Conservation (phyloP, 2,329 filamentous ascomycete genomes). For the Arthrinium puccinioides region DNA sequence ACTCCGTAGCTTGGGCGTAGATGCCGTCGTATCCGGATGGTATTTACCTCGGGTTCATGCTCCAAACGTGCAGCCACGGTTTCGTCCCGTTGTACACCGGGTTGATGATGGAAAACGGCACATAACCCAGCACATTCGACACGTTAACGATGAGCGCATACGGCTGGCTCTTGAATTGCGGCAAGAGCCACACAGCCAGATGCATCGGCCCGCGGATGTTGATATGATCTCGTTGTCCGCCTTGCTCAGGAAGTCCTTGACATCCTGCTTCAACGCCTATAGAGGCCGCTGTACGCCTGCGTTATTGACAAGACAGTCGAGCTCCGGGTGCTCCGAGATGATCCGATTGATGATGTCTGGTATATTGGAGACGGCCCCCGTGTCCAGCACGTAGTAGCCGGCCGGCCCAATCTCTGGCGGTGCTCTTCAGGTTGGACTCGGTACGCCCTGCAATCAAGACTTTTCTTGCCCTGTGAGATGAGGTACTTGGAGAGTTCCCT, state of each 20-base stretch:
- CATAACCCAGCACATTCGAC: constrained; percentile 43
- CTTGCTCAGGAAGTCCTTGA: constrained; percentile 35
- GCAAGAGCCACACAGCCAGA: constrained; percentile 38
- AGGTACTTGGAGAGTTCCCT: constrained; percentile 39
- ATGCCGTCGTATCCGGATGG: background rate
- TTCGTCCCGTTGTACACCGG: constrained; percentile 55
- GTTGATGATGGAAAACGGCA: constrained; percentile 45
- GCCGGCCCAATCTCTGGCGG: constrained; percentile 36
- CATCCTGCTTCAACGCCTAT: constrained; percentile 29
- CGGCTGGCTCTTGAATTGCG: constrained; percentile 37
- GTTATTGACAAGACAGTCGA: constrained; percentile 54
- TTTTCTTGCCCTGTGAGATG: constrained; percentile 35
- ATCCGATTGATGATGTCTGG: constrained; percentile 35
- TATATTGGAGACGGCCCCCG: constrained; percentile 34
- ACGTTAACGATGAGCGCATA: constrained; percentile 44
- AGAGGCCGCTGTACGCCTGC: constrained; percentile 50
- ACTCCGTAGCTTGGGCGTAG: background rate
- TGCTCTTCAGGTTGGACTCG: constrained; percentile 40
- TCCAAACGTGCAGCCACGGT: constrained; percentile 47
- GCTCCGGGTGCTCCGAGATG: constrained; percentile 39
- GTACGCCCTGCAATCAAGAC: constrained; percentile 48
- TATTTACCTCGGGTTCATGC: constrained; percentile 38
- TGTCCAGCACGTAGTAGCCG: constrained; percentile 46
- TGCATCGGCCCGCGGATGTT: constrained; percentile 54
- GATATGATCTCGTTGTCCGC: constrained; percentile 50